Base-by-base conservation (phyloP, 108 stramenopile genomes). In the Cyclotella kingstonii region DNA sequence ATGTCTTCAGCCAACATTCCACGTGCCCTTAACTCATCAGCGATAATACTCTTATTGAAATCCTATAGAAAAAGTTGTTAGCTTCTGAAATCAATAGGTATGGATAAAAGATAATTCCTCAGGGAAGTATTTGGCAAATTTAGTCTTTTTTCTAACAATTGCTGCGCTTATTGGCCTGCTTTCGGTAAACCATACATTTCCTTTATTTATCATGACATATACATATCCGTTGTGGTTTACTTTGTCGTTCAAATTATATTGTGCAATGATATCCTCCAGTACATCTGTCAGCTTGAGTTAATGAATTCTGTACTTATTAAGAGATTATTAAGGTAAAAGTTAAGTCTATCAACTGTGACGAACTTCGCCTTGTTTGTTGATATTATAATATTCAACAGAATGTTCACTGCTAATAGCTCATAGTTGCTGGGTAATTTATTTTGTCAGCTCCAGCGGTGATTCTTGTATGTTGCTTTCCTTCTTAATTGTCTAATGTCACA, bases 141-240 rank as follows among this genome's bases (percentile, higher is more conserved):
- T 27, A 76, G 66, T 27, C 46, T 31, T 38, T 66, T 22, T 3
- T 39, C 25, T 15, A 80, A 71, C 21, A 45, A 58, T 26, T 83
- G 48, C 39, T 78, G 39, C 63, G 76, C n/a, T n/a, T n/a, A n/a
- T n/a, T n/a, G n/a, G n/a, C n/a, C n/a, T n/a, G n/a, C n/a, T n/a
- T n/a, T n/a, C 28, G 65, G 60, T 5, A 63, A 72, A 6, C 80
- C 80, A 40, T 81, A 81, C 80, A 81, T 81, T 14, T 72, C 81
- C 41, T 50, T 56, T 18, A 23, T 15, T 8, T 1, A 76, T 52
- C 38, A 48, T 59, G 10, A 51, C 39, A 26, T 65, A 63, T 0
- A 70, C 35, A 19, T 46, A 41, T 4, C 53, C 62, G n/a, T 54
- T 64, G 6, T 29, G 15, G 26, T 66, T 27, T 0, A 39, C 47